Base-by-base conservation (phyloP, 495 filamentous ascomycete species). In the Schizothecium vesticola region DNA sequence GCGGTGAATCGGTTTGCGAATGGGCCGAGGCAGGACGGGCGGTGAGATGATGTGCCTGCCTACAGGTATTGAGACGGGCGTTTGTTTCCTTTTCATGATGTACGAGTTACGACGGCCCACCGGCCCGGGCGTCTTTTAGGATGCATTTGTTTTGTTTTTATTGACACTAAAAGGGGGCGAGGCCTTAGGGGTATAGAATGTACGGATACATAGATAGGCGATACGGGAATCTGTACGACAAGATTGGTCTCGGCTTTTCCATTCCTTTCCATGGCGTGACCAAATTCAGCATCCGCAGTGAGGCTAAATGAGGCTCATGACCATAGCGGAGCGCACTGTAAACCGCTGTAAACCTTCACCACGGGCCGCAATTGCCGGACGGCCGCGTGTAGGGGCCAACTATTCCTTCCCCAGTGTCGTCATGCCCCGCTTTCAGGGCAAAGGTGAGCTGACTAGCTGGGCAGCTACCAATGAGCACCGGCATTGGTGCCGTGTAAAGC, bases 1-100 rank as follows among this genome's bases (percentile, higher is more conserved):
- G 60, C 73, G 63, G 69, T 77, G 8, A 77, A 76, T 63, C 65
- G 75, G 66, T n/a, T 77, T 51, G 61, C 76, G 22, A 75, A 77
- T 66, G 75, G 75, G 56, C 66, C 75, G 57, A 64, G 69, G 65
- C n/a, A n/a, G n/a, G n/a, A n/a, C n/a, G n/a, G n/a, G n/a, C n/a
- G n/a, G n/a, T n/a, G n/a, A n/a, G n/a, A n/a, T n/a, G n/a, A n/a
- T n/a, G n/a, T n/a, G n/a, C n/a, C n/a, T n/a, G n/a, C n/a, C n/a
- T n/a, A n/a, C n/a, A n/a, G n/a, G n/a, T n/a, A n/a, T n/a, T n/a
- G n/a, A n/a, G n/a, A n/a, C n/a, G n/a, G n/a, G n/a, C n/a, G n/a
- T n/a, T n/a, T n/a, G n/a, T n/a, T n/a, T n/a, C n/a, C n/a, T n/a
- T n/a, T n/a, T n/a, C n/a, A n/a, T n/a, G n/a, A n/a, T n/a, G n/a